Percentiles rank a stretch among this genome's conserved stretches.
phyloP scores from a whole-genome alignment of 306 rosid genomes.

The Neltuma alba region DNA sequence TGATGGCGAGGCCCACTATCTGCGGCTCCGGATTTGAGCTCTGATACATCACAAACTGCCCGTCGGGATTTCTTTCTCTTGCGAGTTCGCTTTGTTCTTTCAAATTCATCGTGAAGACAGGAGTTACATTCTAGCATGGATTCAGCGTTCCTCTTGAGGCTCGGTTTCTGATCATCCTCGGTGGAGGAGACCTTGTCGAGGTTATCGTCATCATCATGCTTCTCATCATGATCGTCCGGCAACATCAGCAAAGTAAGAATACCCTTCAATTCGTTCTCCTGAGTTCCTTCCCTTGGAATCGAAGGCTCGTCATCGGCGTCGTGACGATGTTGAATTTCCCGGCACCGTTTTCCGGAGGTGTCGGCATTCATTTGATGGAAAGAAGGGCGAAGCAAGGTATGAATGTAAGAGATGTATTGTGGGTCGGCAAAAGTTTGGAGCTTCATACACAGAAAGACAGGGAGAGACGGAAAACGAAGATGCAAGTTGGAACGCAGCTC shows the following conservation, averaged over 20 bases:
- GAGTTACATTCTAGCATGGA: slow-evolving; percentile 58
- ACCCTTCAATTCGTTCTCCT: slow-evolving; percentile 60
- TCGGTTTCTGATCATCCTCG: slow-evolving; percentile 49
- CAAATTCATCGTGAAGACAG: slow-evolving; percentile 47
- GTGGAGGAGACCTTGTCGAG: slow-evolving; percentile 39
- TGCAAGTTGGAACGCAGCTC: background rate
- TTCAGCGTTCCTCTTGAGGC: slow-evolving; percentile 56
- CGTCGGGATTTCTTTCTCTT: slow-evolving; percentile 56
- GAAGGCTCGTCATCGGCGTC: slow-evolving; percentile 30
- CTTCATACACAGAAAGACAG: slow-evolving; percentile 41
- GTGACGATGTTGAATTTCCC: slow-evolving; percentile 18
- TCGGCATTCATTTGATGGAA: slow-evolving; percentile 40
- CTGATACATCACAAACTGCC: slow-evolving; percentile 38
- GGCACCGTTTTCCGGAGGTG: slow-evolving; percentile 30
- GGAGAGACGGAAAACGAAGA: background rate
- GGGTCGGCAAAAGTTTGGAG: slow-evolving; percentile 53
- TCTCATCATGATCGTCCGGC: slow-evolving; percentile 65
- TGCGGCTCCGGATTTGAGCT: slow-evolving; percentile 35
- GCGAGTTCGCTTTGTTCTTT: slow-evolving; percentile 47
- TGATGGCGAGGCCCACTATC: slow-evolving; percentile 35
- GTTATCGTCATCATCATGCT: slow-evolving; percentile 44
- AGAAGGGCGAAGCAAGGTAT: slow-evolving; percentile 40
- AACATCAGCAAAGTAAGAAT: slow-evolving; percentile 52
- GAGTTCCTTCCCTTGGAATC: slow-evolving; percentile 21
- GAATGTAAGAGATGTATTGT: slow-evolving; percentile 42